Conservation (phyloP, 805 yeast genomes). For the Metschnikowia koreensis region DNA sequence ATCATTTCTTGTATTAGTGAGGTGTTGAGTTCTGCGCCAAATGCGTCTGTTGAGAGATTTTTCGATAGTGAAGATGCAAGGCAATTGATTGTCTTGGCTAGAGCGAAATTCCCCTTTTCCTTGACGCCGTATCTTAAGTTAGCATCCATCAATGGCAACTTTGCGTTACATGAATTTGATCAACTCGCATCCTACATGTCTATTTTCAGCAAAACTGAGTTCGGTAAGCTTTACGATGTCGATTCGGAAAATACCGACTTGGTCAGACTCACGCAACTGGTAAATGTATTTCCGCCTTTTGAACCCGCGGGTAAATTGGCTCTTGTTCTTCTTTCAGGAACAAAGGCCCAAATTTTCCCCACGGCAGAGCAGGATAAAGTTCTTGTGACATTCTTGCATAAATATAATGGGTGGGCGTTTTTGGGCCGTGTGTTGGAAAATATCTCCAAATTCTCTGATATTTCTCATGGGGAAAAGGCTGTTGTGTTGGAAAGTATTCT, state of each 20-base stretch:
- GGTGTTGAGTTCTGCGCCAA: conserved; percentile 46
- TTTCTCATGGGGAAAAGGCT: conserved; percentile 36
- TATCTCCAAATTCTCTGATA: conserved; percentile 42
- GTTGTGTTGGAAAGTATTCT: conserved; percentile 42
- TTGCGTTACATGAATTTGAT: conserved; percentile 63
- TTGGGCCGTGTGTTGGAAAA: conserved; percentile 77
- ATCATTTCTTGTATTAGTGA: conserved; percentile 42
- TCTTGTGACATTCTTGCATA: conserved; percentile 64
- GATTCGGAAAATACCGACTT: conserved; percentile 54
- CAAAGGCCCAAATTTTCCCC: conserved; percentile 71
- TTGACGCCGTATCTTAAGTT: conserved; percentile 60
- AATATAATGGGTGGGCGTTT: conserved; percentile 84
- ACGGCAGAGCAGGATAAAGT: conserved; percentile 33
- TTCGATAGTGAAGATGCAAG: conserved; percentile 45
- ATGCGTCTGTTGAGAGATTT: conserved; percentile 42
- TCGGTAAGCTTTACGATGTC: conserved; percentile 40
- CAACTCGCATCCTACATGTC: conserved; percentile 63
- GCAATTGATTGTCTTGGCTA: conserved; percentile 49
- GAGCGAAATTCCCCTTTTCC: conserved; percentile 73
- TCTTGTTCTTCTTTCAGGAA: conserved; percentile 45
- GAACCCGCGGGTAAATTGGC: conserved; percentile 49
- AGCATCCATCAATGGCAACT: conserved; percentile 59
- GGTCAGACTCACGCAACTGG: conserved; percentile 46
- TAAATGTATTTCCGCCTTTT: conserved; percentile 57
- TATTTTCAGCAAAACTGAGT: conserved; percentile 37